Conservation (phyloP, 2,329 filamentous ascomycete genomes). For the Claviceps pazoutovae region DNA sequence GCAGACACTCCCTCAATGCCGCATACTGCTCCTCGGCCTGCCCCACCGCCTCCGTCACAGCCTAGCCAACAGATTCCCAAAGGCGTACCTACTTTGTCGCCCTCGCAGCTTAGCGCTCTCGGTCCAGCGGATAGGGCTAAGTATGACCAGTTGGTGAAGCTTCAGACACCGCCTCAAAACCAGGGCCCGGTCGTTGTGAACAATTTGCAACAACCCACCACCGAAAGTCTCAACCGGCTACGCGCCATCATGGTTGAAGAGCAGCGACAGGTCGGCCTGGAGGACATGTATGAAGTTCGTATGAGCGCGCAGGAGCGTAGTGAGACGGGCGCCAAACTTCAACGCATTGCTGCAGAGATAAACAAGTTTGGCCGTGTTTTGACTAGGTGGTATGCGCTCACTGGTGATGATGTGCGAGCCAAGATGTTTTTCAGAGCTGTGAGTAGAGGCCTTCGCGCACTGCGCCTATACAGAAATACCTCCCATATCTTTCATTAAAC, state of each 20-base stretch:
- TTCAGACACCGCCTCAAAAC: slow-evolving; percentile 15
- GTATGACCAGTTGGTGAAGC: slow-evolving; percentile 25
- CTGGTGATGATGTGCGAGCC: slow-evolving; percentile 34
- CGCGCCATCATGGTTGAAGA: slow-evolving; percentile 26
- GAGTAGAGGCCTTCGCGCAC: slow-evolving; percentile 15
- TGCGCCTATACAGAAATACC: background rate
- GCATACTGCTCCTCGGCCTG: slow-evolving; percentile 12
- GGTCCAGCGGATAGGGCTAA: slow-evolving; percentile 30
- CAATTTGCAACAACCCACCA: slow-evolving; percentile 9
- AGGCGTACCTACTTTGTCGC: slow-evolving; percentile 12
- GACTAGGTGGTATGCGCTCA: slow-evolving; percentile 33
- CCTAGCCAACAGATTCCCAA: slow-evolving; percentile 12
- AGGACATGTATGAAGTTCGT: slow-evolving; percentile 29
- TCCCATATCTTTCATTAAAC: background rate
- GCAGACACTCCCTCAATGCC: slow-evolving; percentile 15
- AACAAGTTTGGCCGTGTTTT: slow-evolving; percentile 30
- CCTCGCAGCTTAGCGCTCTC: slow-evolving; percentile 25
- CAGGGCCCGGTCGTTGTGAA: slow-evolving; percentile 6
- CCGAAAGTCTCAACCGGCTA: slow-evolving; percentile 19
- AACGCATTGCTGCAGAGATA: slow-evolving; percentile 27
- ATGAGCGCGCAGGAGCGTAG: slow-evolving; percentile 31
- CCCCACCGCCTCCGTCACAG: slow-evolving; percentile 13
- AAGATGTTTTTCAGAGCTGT: slow-evolving; percentile 40
- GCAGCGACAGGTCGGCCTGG: slow-evolving; percentile 22
- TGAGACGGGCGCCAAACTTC: slow-evolving; percentile 31